Conservation (phyloP, 371 early-diverging fungal species). For the Actinomucor elegans region DNA sequence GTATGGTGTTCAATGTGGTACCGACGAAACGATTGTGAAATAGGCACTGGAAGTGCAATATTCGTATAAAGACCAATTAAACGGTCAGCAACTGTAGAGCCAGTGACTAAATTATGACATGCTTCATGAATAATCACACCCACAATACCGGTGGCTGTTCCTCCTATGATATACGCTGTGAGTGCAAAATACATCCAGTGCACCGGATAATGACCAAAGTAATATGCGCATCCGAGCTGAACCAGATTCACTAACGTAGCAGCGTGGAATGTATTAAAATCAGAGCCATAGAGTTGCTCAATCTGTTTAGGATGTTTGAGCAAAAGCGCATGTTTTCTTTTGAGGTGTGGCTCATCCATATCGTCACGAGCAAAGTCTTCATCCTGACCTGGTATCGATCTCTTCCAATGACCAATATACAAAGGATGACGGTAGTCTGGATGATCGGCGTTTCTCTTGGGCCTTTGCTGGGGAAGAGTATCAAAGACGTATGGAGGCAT, state of each 20-base stretch:
- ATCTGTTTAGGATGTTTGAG: constrained; percentile 84
- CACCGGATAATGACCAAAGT: constrained; percentile 66
- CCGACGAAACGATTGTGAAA: constrained; percentile 84
- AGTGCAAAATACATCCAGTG: constrained; percentile 65
- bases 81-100: constrained; percentile 73
- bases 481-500: constrained; percentile 38
- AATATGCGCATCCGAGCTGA: constrained; percentile 80
- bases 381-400: constrained; percentile 75
- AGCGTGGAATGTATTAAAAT: constrained; percentile 76
- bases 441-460: constrained; percentile 10
- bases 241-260: constrained; percentile 63
- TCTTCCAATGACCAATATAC: constrained; percentile 84
- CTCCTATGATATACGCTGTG: constrained; percentile 82
- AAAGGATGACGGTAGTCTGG: constrained; percentile 78
- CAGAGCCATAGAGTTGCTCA: constrained; percentile 81
- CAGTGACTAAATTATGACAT: constrained; percentile 80
- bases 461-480: constrained; percentile 12
- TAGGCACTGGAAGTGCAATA: constrained; percentile 80
- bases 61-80: constrained; percentile 84
- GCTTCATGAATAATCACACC: constrained; percentile 92
- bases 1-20: constrained; percentile 97
- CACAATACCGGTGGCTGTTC: constrained; percentile 73
- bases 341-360: constrained; percentile 94
- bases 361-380: constrained; percentile 81
- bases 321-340: constrained; percentile 87